Evolutionary conservation across 2,329 filamentous ascomycete genomes (phyloP).

Genomic region (Penicillium sp.): DNA sequence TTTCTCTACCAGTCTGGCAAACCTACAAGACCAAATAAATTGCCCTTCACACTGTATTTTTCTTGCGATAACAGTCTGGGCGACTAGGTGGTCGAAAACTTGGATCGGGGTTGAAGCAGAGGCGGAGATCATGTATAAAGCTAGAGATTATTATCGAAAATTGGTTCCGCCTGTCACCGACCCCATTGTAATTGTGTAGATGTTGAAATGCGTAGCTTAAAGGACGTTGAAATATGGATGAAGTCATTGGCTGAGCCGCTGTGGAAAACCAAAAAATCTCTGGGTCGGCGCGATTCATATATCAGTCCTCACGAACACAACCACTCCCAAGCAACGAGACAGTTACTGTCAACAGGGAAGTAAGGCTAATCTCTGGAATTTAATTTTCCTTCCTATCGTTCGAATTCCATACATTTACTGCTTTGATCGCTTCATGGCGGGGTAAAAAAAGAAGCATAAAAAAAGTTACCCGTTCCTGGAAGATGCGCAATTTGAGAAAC

Average conservation of each 20-base stretch:
- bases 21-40: constrained; percentile 60
- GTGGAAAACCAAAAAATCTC: constrained; percentile 43
- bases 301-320: constrained; percentile 21
- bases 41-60: constrained; percentile 17
- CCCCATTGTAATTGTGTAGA: constrained; percentile 23
- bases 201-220: constrained; percentile 17
- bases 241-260: constrained; percentile 44
- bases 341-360: background rate
- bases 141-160: constrained; percentile 36
- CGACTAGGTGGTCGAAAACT: constrained; percentile 23
- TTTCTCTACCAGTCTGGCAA: constrained; percentile 59
- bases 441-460: constrained; percentile 30
- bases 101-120: constrained; percentile 26
- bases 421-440: constrained; percentile 36
- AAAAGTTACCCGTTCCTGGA: constrained; percentile 30
- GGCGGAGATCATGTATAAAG: constrained; percentile 43
- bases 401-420: constrained; percentile 7
- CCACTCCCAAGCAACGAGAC: constrained; percentile 9
- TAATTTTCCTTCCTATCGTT: background rate
- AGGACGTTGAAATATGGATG: constrained; percentile 40
- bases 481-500: constrained; percentile 86
- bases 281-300: constrained; percentile 33
- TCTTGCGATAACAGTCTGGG: constrained; percentile 21
- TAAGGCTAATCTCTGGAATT: background rate
- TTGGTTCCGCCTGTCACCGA: constrained; percentile 15